Conservation (phyloP, 1,139 yeast species). For the Geotrichum histeridarum region DNA sequence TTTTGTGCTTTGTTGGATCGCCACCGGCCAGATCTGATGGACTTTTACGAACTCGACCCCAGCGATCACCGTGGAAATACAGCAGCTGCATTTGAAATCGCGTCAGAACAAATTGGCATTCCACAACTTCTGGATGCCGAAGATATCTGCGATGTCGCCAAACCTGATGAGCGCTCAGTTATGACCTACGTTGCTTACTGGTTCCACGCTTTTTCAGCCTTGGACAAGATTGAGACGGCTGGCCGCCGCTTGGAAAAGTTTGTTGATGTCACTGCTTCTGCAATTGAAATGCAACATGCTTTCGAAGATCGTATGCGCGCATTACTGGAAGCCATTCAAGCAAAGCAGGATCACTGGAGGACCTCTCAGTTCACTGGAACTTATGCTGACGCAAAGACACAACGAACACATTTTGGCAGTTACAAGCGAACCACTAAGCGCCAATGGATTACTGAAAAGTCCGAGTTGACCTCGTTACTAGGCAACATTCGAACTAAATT, state of each 20-base stretch:
- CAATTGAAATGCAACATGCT: slow-evolving; percentile 37
- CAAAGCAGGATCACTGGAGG: slow-evolving; percentile 28
- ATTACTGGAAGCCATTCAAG: slow-evolving; percentile 31
- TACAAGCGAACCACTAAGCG: slow-evolving; percentile 38
- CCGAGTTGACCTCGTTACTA: slow-evolving; percentile 37
- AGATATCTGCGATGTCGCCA: slow-evolving; percentile 47
- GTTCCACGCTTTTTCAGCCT: slow-evolving; percentile 50
- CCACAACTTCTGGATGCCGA: slow-evolving; percentile 57
- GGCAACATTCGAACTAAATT: slow-evolving; percentile 41
- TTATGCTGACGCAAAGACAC: slow-evolving; percentile 36
- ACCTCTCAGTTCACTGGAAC: slow-evolving; percentile 31
- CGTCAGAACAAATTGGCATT: slow-evolving; percentile 46
- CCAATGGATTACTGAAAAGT: slow-evolving; percentile 40
- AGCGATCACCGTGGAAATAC: slow-evolving; percentile 35
- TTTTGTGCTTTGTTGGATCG: slow-evolving; percentile 45
- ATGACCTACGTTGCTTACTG: slow-evolving; percentile 62
- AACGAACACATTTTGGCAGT: slow-evolving; percentile 29
- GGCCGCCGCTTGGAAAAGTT: slow-evolving; percentile 41
- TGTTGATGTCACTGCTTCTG: slow-evolving; percentile 37
- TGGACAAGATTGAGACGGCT: slow-evolving; percentile 40
- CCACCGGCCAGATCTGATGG: slow-evolving; percentile 44
- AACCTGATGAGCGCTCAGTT: slow-evolving; percentile 63
- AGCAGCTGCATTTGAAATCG: slow-evolving; percentile 39
- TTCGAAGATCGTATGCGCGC: slow-evolving; percentile 36
- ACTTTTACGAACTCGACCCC: slow-evolving; percentile 38